Conservation (phyloP, 2,329 filamentous ascomycete genomes). For the Truncatella angustata region DNA sequence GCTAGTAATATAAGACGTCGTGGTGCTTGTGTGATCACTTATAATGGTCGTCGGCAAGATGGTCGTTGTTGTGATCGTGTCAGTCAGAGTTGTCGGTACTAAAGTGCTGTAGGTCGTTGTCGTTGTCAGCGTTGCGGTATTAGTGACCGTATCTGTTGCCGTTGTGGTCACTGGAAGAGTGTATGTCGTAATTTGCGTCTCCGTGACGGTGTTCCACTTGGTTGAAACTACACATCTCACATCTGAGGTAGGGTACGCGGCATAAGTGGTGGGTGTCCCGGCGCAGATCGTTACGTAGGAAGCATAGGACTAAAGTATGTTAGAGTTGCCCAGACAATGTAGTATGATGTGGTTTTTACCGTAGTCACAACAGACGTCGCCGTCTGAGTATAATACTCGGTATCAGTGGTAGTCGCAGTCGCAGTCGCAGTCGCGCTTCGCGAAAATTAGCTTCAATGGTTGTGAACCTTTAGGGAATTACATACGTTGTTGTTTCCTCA, state of each 20-base stretch:
- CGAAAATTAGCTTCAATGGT: not conserved
- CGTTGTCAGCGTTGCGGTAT: slow-evolving; percentile 15
- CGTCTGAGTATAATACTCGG: slow-evolving; percentile 7
- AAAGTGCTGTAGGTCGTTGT: slow-evolving; percentile 4
- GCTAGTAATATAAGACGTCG: not conserved
- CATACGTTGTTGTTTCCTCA: slow-evolving; percentile 12
- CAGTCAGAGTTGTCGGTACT: not conserved
- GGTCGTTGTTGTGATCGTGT: slow-evolving; percentile 1
- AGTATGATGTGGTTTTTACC: not conserved
- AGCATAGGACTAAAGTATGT: slow-evolving; percentile 2
- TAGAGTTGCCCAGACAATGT: not conserved
- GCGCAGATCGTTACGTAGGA: slow-evolving; percentile 8
- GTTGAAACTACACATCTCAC: slow-evolving; percentile 8
- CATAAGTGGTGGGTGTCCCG: not conserved
- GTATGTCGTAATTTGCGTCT: slow-evolving; percentile 11
- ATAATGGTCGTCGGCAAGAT: not conserved
- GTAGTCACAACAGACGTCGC: slow-evolving; percentile 7
- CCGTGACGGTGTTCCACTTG: slow-evolving; percentile 6
- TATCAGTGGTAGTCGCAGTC: slow-evolving; percentile 2
- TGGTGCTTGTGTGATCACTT: not conserved
- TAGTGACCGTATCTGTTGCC: slow-evolving; percentile 9
- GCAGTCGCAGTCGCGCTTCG: slow-evolving; percentile 9
- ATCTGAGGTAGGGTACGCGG: slow-evolving; percentile 1
- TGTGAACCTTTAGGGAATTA: too few species aligned
- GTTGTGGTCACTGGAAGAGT: slow-evolving; percentile 8